Conservation (phyloP, 2,329 filamentous ascomycete genomes). For the Curvularia hawaiiensis region DNA sequence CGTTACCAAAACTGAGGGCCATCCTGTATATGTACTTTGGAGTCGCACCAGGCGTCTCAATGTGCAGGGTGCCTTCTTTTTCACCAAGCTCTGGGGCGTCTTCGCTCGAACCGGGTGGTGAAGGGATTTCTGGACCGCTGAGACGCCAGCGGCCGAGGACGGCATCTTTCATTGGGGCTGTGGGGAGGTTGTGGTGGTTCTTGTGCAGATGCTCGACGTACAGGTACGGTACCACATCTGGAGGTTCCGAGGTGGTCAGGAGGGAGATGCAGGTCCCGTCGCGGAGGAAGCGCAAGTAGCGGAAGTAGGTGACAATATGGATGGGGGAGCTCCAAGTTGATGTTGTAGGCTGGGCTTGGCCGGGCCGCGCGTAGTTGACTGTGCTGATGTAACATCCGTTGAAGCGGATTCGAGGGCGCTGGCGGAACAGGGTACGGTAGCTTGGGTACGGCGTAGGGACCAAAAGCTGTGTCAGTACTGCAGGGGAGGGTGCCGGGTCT, state of each 20-base stretch:
- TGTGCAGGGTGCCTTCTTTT: slow-evolving; percentile 58
- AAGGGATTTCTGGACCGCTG: slow-evolving; percentile 53
- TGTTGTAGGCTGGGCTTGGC: slow-evolving; percentile 72
- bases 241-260: slow-evolving; percentile 78
- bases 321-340: slow-evolving; percentile 80
- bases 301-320: slow-evolving; percentile 97
- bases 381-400: slow-evolving; percentile 97
- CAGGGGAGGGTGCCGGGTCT: slow-evolving; percentile 10
- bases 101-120: not conserved
- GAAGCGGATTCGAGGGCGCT: slow-evolving; percentile 85
- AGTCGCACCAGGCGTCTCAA: slow-evolving; percentile 86
- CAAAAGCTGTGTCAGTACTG: slow-evolving; percentile 39
- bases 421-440: slow-evolving; percentile 73
- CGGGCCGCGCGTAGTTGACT: slow-evolving; percentile 89
- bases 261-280: slow-evolving; percentile 84
- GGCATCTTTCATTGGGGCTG: slow-evolving; percentile 70
- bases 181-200: slow-evolving; percentile 49
- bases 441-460: slow-evolving; percentile 48
- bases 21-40: slow-evolving; percentile 84
- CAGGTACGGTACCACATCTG: slow-evolving; percentile 85
- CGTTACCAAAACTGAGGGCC: slow-evolving; percentile 72
- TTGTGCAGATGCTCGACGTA: slow-evolving; percentile 69
- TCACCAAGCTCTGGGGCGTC: slow-evolving; percentile 12
- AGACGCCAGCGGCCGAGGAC: slow-evolving; percentile 70
- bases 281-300: slow-evolving; percentile 93